Base-by-base conservation (phyloP, 129 eudicot species). In the Erigeron canadensis region DNA sequence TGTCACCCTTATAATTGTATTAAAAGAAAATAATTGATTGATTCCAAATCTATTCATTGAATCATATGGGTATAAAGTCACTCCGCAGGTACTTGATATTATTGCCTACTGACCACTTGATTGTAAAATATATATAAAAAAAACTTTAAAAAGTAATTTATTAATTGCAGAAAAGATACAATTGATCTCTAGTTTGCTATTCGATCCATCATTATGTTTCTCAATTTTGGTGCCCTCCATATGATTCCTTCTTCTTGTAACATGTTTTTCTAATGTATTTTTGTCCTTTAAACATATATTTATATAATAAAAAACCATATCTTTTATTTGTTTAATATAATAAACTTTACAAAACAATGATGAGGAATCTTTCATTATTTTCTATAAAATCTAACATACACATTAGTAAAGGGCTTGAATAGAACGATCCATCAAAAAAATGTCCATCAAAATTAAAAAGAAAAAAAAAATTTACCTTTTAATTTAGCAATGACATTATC, bases 11-110 rank as follows among this genome's bases (percentile, higher is more conserved):
- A n/a, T n/a, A n/a, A n/a, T n/a, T n/a, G n/a, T n/a, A n/a, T n/a
- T n/a, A n/a, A n/a, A n/a, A 53, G 11, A 6, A 48, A 50, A 15
- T 50, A 73, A 63, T 50, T 69, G 70, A 39, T 68, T 69, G 74
- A 70, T 77, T 62, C 48, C 44, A 28, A 0, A 28, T 17, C 38
- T 54, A 51, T 77, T 42, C 65, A 54, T 42, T 62, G 81, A 62
- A 70, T 70, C 71, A 61, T 63, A 61, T 50, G 71, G 66, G 54
- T 69, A 62, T 69, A 70, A 77, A 61, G 75, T 50, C 71, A 48
- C 42, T 48, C 22, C 62, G 72, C 22, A 41, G 45, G 55, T 58
- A 22, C 18, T 39, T 77, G 3, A 77, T 40, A 61, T 69, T 39
- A 77, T 77, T 48, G 58, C 47, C 71, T 63, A 77, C 64, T 77